Base-by-base conservation (phyloP, 257 asterid genomes). In the Parsonsia alboflavescens region DNA sequence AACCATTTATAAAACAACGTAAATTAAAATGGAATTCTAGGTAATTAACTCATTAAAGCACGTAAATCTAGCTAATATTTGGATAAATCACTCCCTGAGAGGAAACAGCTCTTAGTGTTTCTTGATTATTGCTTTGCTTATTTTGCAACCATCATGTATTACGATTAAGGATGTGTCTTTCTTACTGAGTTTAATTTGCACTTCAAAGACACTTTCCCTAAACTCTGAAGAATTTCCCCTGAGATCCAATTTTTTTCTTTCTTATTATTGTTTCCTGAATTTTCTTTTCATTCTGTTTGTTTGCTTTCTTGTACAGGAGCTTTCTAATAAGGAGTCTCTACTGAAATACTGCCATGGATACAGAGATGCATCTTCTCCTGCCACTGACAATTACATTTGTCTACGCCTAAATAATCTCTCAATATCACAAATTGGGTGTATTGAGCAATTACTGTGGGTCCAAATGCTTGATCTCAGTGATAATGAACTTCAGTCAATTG, bases 381-480 rank as follows among this genome's bases (percentile, higher is more conserved):
- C 74, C 76, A 68, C 30, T 19, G 74, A 73, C 61, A 73, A 84
- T 36, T 76, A 48, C 76, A 64, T 80, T 16, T 83, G 86, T 77
- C 70, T 91, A 33, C 87, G 88, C 64, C 81, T 95, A 73, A 88
- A 79, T 77, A 82, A 88, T 57, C 91, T 92, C 77, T 91, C 98
- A 41, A 74, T 95, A 63, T 87, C 98, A 36, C 88, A 89, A 76
- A 59, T 92, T 33, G 97, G 95, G 69, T 79, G 87, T 75, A 59
- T 91, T 79, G 96, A 90, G 80, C 81, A 64, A 80, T 79, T 95
- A 80, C 67, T 95, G 84, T 92, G 98, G 98, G 94, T 95, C 56
- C 98, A 91, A 81, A 90, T 95, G 86, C 81, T 95, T 52, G 99
- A 95, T 84, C 96, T 92, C 78, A 89, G 98, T 80, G 77, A 86